These are phyloP conservation scores for Globisporangium iwayamae DNA, from an alignment of 352 stramenopile species.

Conservation along the genomic window DNA sequence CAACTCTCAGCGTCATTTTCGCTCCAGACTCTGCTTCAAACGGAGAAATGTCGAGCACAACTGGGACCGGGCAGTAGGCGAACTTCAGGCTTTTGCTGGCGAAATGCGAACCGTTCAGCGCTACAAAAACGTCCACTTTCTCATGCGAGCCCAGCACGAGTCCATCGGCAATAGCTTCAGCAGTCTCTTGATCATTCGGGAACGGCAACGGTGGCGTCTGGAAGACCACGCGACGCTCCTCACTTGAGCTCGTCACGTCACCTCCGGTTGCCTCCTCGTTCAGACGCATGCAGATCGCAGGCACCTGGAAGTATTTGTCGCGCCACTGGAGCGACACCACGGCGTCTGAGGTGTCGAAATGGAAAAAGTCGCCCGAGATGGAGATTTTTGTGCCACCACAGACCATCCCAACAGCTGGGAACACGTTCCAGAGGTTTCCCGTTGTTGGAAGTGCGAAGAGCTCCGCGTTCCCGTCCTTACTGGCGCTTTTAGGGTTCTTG, in stretches of 20 bases:
- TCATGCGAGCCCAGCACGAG: slow-evolving; percentile 28
- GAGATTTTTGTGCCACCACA: slow-evolving; percentile 47
- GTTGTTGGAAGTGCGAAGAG: slow-evolving; percentile 29
- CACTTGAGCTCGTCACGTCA: slow-evolving; percentile 10
- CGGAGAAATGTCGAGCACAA: slow-evolving; percentile 20
- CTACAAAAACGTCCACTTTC: slow-evolving; percentile 50
- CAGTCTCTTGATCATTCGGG: slow-evolving; percentile 18
- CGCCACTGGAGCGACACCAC: slow-evolving; percentile 43
- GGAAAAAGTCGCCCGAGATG: slow-evolving; percentile 45
- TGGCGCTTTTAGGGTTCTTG: slow-evolving; percentile 2
- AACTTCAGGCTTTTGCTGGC: slow-evolving; percentile 30
- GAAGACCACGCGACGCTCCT: slow-evolving; percentile 43
- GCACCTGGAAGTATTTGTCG: slow-evolving; percentile 29
- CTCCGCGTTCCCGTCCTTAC: slow-evolving; percentile 11
- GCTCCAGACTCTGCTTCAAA: slow-evolving; percentile 18
- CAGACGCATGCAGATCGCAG: slow-evolving; percentile 26
- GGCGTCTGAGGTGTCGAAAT: slow-evolving; percentile 57
- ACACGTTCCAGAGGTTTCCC: slow-evolving; percentile 32
- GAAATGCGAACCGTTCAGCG: slow-evolving; percentile 48
- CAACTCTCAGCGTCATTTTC: slow-evolving; percentile 21
- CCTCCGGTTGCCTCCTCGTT: not conserved
- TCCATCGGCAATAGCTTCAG: slow-evolving; percentile 22
- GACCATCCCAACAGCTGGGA: slow-evolving; percentile 33
- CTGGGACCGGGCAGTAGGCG: slow-evolving; percentile 21
- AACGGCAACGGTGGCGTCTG: slow-evolving; percentile 38